Percentiles rank a stretch among this genome's conserved stretches.
These are phyloP conservation scores for Ganoderma sp. DNA, from an alignment of 1,284 basidiomycete genomes.

Conservation along the genomic window DNA sequence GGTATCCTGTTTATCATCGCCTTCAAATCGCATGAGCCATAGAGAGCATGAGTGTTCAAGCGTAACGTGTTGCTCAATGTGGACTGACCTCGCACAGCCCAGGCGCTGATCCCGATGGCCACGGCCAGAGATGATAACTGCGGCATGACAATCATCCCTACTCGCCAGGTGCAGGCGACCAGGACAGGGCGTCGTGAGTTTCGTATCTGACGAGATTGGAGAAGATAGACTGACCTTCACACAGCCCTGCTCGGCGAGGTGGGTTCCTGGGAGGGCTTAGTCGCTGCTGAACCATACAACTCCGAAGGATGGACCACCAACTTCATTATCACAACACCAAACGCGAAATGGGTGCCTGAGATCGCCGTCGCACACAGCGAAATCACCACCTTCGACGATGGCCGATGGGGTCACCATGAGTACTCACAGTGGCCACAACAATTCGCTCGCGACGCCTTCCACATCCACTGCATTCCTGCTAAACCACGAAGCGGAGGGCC, in stretches of 20 bases:
- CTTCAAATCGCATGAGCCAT: too few relatives aligned
- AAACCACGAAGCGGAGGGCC: neutral
- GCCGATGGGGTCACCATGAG: slow-evolving; percentile 9
- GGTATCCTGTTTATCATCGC: too few relatives aligned
- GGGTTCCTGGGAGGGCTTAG: neutral
- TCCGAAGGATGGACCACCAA: neutral
- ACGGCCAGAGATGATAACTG: too few relatives aligned
- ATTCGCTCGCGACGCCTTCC: neutral
- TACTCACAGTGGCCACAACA: slow-evolving; percentile 9
- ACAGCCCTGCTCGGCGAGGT: neutral
- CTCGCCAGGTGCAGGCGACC: neutral
- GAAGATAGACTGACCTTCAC: neutral
- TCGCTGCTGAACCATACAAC: neutral
- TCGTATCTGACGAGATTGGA: too few relatives aligned
- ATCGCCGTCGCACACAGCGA: slow-evolving; percentile 10
- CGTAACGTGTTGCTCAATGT: too few relatives aligned
- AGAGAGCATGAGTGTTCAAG: too few relatives aligned
- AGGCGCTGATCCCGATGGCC: too few relatives aligned
- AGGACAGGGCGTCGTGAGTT: neutral
- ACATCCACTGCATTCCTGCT: slow-evolving; percentile 3
- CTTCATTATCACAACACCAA: slow-evolving; percentile 2
- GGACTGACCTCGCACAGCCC: too few relatives aligned
- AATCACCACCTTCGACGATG: slow-evolving; percentile 11
- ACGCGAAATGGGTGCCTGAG: slow-evolving; percentile 1
- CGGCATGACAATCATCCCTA: too few relatives aligned